Conservation (phyloP, 176 grass and related monocot genomes). For the Triticum timopheevii region DNA sequence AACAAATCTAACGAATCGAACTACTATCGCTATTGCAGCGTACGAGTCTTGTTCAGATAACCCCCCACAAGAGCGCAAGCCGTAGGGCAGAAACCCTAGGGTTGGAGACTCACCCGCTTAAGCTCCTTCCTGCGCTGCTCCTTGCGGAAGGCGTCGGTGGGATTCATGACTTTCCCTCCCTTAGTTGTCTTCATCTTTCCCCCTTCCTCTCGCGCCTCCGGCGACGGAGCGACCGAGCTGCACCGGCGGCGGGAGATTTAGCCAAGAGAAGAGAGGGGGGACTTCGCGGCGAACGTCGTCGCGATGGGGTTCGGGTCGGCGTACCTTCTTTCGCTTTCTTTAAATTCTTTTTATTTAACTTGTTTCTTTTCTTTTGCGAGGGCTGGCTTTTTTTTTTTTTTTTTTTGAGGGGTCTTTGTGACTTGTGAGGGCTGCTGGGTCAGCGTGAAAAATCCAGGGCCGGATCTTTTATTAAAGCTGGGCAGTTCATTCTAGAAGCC, state of each 20-base stretch:
- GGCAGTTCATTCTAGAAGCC: too few relatives aligned
- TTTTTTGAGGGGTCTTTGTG: too few relatives aligned
- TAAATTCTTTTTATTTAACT: too few relatives aligned
- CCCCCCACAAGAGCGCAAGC: not conserved
- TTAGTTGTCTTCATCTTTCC: conserved; percentile 98
- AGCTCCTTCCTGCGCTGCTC: conserved; percentile 94
- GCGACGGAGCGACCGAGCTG: not conserved
- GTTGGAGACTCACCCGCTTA: conserved; percentile 70
- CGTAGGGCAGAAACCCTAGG: conserved; percentile 43
- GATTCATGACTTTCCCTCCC: conserved; percentile 98
- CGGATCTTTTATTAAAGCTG: too few relatives aligned
- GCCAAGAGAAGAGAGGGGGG: too few relatives aligned
- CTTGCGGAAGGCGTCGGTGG: conserved; percentile 95
- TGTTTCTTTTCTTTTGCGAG: too few relatives aligned
- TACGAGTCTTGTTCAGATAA: not conserved
- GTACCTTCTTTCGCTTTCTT: too few relatives aligned
- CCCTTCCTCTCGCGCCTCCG: conserved; percentile 4
- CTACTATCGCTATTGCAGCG: not conserved
- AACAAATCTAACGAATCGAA: not conserved
- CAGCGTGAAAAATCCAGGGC: too few relatives aligned
- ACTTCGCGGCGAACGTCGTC: too few relatives aligned
- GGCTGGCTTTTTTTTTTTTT: too few relatives aligned
- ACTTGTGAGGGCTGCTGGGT: too few relatives aligned
- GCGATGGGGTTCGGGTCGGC: too few relatives aligned
- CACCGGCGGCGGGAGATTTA: conserved; percentile 15